phyloP scores from a whole-genome alignment of 2,329 filamentous ascomycete species.

The Pseudopithomyces chartarum region DNA sequence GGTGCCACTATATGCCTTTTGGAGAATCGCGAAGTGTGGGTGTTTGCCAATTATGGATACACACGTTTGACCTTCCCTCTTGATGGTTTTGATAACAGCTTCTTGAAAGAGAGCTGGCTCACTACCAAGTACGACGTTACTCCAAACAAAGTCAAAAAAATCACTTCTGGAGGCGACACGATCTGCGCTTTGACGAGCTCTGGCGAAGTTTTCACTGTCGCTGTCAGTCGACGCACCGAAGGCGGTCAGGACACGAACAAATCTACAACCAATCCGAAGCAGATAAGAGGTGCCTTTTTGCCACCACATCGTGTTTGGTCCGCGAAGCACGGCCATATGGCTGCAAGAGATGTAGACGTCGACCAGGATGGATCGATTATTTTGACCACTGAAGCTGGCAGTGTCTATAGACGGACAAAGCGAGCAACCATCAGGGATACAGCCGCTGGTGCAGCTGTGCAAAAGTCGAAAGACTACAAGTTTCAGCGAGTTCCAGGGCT shows the following conservation, averaged over 20 bases:
- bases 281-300: conserved; percentile 83
- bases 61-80: conserved; percentile 85
- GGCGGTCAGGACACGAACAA: conserved; percentile 59
- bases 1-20: conserved; percentile 85
- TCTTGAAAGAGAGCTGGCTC: conserved; percentile 68
- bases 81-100: conserved; percentile 72
- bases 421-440: conserved; percentile 79
- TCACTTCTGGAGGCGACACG: conserved; percentile 86
- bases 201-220: conserved; percentile 87
- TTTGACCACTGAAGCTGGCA: conserved; percentile 87
- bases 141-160: conserved; percentile 72
- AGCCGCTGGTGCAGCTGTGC: conserved; percentile 55
- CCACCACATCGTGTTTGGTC: conserved; percentile 85
- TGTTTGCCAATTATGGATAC: conserved; percentile 96
- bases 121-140: conserved; percentile 68
- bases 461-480: conserved; percentile 86
- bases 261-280: conserved; percentile 90
- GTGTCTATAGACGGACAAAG: conserved; percentile 88
- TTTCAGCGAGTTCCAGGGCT: conserved; percentile 89
- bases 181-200: conserved; percentile 84
- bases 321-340: conserved; percentile 80
- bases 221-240: conserved; percentile 72
- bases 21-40: conserved; percentile 85
- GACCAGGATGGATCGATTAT: conserved; percentile 95
- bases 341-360: conserved; percentile 83